Base-by-base conservation (phyloP, 805 yeast genomes). In the Saccharomycopsis fermentans region DNA sequence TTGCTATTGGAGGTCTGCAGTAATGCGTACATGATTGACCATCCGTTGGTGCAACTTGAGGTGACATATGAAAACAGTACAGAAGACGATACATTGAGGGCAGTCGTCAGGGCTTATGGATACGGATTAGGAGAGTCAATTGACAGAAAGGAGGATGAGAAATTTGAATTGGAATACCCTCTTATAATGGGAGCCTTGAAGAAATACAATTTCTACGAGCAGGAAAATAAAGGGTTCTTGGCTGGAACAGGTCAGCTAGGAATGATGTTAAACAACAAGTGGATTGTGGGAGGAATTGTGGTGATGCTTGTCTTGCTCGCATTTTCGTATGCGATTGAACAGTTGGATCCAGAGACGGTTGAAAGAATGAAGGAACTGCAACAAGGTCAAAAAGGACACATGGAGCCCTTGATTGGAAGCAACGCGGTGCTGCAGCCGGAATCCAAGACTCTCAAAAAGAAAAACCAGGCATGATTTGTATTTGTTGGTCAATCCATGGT, bases 241-340 rank as follows among this genome's bases (percentile, higher is more conserved):
- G 62, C 61, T 11, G 59, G 60, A 16, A 58, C 63, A 2, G 63
- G 63, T 1, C 63, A 62, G 54, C 52, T 61, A 26, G 63, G 63
- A 3, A 43, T 40, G 29, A 54, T 61, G 14, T 36, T 61, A 19
- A 53, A 51, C 26, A 61, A 51, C 50, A 62, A 62, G 16, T 48
- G 40, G 32, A 35, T 58, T n/a, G 32, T 61, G 3, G 60, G 55
- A 9, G 63, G 63, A 21, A 55, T 55, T 11, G 34, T 27, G 17
- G 43, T 56, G 17, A 11, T 56, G 34, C 51, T 54, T 9, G 55
- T 39, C 6, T 56, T 57, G 60, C 21, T 55, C 6, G 54, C 32
- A 6, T n/a, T 61, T 17, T 62, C 59, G 8, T 26, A 34, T 6
- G n/a, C 56, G 4, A 34, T 61, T 16, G 62, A 61, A 37, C 54